Evolutionary conservation across 1,284 basidiomycete genomes (phyloP), one percentile per base, ranked within the genome.

Genomic region (Amylostereum areolatum): DNA sequence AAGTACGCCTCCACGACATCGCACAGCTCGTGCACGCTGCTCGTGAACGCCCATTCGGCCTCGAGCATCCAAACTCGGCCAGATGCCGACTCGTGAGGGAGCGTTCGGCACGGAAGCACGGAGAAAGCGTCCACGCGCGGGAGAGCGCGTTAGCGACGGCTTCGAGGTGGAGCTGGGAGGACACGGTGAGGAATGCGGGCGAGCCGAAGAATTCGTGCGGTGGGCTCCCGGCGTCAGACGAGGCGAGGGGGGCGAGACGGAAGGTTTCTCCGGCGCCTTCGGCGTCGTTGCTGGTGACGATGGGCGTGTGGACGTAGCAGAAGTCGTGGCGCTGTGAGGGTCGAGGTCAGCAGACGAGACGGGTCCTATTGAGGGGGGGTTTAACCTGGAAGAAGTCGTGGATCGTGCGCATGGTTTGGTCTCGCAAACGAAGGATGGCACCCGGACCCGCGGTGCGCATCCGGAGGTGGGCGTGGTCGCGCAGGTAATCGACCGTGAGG

Each of bases 1-100:
- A 92, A 57, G 2, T 78, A 73, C 25, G 71, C 74, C 66, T 97
- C 92, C 1, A 88, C 82, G 25, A 92, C 71, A 36, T 73, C 69
- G 64, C 90, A 88, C 11, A 97, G 67, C 24, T 80, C 78, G 1
- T 67, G 64, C 5, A 85, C 67, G 11, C 62, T 58, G 30, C 62
- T 59, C 30, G 65, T 68, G 62, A 89, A 89, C 0, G 82, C 82
- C 72, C 90, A 83, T 63, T 97, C 96, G 0, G 89, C 93, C 68
- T 99, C 96, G 50, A 97, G 78, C 96, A 99, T 99, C 90, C 92
- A 97, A 99, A 99, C 64, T 99, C 97, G 44, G 92, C 83, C 5
- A 99, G 78, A 66, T 99, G 96, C n/a, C 96, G 78, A 45, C 81
- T 83, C 1, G 96, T 98, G 57, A 87, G 78, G 3, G 85, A 89